These are phyloP conservation scores for Acarospora socialis DNA, from an alignment of 2,329 filamentous ascomycete genomes.

Conservation along the genomic window DNA sequence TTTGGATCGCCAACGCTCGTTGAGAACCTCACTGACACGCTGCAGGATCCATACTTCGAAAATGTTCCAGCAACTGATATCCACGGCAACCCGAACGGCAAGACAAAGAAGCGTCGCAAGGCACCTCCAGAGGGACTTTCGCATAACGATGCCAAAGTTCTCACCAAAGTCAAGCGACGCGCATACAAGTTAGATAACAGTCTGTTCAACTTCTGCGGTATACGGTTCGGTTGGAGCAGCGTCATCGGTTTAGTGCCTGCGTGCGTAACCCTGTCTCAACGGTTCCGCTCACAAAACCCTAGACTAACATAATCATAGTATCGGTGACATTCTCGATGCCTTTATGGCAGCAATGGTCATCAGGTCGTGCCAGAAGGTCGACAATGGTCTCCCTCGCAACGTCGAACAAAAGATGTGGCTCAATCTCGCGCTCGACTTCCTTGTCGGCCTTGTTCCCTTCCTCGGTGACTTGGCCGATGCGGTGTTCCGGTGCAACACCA, in stretches of 20 bases:
- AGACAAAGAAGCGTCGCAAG: constrained; percentile 72
- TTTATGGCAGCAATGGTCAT: constrained; percentile 65
- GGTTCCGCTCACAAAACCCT: constrained; percentile 9
- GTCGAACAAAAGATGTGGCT: constrained; percentile 60
- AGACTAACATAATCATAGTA: constrained; percentile 27
- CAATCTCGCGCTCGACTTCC: constrained; percentile 47
- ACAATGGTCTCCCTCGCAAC: constrained; percentile 33
- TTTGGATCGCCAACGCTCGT: neutral
- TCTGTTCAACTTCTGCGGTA: constrained; percentile 66
- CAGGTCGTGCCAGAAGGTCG: constrained; percentile 54
- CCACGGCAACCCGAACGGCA: constrained; percentile 50
- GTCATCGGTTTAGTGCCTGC: constrained; percentile 73
- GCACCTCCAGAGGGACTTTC: constrained; percentile 72
- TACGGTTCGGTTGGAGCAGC: constrained; percentile 79
- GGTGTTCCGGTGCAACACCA: constrained; percentile 34
- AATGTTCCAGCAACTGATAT: constrained; percentile 60
- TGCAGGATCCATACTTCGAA: constrained; percentile 81
- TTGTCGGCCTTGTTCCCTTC: constrained; percentile 38
- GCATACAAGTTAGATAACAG: constrained; percentile 78
- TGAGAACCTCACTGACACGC: constrained; percentile 6
- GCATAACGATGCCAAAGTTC: constrained; percentile 62
- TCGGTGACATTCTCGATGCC: constrained; percentile 62
- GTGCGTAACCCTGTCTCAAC: constrained; percentile 36
- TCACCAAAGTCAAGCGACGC: constrained; percentile 72
- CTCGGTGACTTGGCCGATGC: constrained; percentile 35